Percentiles rank a stretch among this genome's conserved stretches.
These are phyloP conservation scores for Endocladia muricata DNA, from an alignment of 31 red algal genomes.

Conservation along the genomic window DNA sequence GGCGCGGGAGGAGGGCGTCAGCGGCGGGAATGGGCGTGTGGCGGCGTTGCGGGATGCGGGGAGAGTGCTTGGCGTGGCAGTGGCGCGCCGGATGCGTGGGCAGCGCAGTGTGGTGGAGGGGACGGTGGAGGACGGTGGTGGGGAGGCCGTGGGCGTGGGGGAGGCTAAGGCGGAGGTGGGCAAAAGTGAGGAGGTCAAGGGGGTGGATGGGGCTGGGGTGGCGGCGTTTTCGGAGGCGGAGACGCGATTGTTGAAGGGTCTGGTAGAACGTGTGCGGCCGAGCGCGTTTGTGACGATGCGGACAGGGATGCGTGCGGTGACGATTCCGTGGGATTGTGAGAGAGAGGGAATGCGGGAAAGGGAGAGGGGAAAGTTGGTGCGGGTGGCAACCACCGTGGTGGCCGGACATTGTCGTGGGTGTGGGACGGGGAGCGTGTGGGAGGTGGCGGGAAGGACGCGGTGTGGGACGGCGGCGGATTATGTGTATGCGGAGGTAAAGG, in stretches of 20 bases:
- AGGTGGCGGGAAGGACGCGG: conserved; percentile 18
- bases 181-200: conserved; percentile 1
- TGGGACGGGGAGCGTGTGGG: conserved; percentile 15
- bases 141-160: background rate
- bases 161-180: too few relatives aligned
- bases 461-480: conserved; percentile 57
- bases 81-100: too few relatives aligned
- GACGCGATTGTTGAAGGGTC: conserved; percentile 41
- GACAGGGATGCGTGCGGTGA: conserved; percentile 48
- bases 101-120: background rate
- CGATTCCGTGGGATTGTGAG: conserved; percentile 65
- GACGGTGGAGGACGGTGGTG: background rate
- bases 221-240: conserved; percentile 67
- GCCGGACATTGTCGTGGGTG: conserved; percentile 51
- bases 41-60: conserved; percentile 20
- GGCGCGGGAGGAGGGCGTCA: background rate
- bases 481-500: conserved; percentile 29
- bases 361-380: background rate
- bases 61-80: background rate
- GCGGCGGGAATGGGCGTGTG: background rate
- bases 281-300: conserved; percentile 55
- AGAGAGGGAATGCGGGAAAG: background rate
- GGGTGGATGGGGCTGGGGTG: conserved; percentile 17
- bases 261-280: conserved; percentile 25
- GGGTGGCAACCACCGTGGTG: conserved; percentile 14